Evolutionary conservation across 768 basidiomycete genomes (phyloP).

Genomic region (Imleria badia): DNA sequence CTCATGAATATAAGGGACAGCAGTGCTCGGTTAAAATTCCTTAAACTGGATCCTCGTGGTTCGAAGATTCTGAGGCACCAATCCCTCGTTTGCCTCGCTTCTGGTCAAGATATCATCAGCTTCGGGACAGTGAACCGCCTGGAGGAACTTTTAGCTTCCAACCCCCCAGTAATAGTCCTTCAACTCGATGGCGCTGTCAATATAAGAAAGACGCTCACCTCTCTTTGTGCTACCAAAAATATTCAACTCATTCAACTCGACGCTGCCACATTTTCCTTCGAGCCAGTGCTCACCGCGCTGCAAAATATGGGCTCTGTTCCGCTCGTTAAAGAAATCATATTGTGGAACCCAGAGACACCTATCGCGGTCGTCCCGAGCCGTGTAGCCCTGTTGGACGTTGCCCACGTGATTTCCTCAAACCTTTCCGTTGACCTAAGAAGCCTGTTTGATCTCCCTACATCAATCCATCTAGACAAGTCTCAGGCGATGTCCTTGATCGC

Average conservation of each 20-base stretch:
- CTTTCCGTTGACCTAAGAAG: slow-evolving; percentile 39
- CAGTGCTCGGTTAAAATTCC: slow-evolving; percentile 35
- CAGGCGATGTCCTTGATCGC: slow-evolving; percentile 48
- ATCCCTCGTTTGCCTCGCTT: slow-evolving; percentile 51
- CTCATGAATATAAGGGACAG: slow-evolving; percentile 26
- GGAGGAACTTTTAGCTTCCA: slow-evolving; percentile 47
- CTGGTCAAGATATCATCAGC: slow-evolving; percentile 46
- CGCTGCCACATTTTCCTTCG: slow-evolving; percentile 58
- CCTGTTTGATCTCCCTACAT: slow-evolving; percentile 34
- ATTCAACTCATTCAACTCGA: slow-evolving; percentile 55
- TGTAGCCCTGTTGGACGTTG: slow-evolving; percentile 7
- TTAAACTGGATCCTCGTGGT: slow-evolving; percentile 31
- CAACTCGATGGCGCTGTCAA: slow-evolving; percentile 48
- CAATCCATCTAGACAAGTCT: slow-evolving; percentile 48
- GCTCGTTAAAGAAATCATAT: slow-evolving; percentile 49
- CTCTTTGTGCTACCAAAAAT: slow-evolving; percentile 33
- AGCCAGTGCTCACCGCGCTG: slow-evolving; percentile 58
- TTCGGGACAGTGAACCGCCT: slow-evolving; percentile 57
- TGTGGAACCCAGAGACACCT: slow-evolving; percentile 41
- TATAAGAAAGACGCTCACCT: slow-evolving; percentile 37
- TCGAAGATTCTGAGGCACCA: slow-evolving; percentile 49
- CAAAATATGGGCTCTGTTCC: slow-evolving; percentile 38
- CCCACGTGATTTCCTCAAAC: slow-evolving; percentile 29
- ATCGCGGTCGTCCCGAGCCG: not conserved
- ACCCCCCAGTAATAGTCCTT: slow-evolving; percentile 51